phyloP scores from a whole-genome alignment of 148 eudicot genomes.

The Amaranthus hypochondriacus region DNA sequence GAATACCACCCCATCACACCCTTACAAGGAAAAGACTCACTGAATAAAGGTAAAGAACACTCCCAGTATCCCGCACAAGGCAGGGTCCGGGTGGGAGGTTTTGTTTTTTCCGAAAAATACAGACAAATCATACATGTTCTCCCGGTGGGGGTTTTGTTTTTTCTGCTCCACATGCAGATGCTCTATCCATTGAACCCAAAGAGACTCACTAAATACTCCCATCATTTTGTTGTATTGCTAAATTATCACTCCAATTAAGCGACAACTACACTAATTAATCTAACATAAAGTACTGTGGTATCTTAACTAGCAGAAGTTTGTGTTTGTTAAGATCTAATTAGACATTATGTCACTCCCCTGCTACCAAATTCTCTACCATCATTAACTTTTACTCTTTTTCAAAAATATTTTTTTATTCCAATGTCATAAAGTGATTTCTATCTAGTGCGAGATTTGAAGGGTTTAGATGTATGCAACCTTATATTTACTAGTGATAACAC shows the following conservation, averaged over 20 bases:
- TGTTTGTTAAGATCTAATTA: constrained; percentile 9
- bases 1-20: constrained; percentile 26
- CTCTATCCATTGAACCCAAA: too few species aligned
- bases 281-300: constrained; percentile 39
- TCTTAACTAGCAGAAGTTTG: constrained; percentile 25
- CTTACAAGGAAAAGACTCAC: constrained; percentile 43
- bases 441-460: constrained; percentile 10
- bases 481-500: neutral
- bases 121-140: too few species aligned
- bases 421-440: neutral
- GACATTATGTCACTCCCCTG: constrained; percentile 11
- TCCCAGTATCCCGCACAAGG: too few species aligned
- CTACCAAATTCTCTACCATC: too few species aligned
- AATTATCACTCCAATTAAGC: constrained; percentile 44
- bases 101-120: too few species aligned
- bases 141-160: too few species aligned
- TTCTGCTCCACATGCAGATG: too few species aligned
- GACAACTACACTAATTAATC: constrained; percentile 49
- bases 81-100: too few species aligned
- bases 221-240: constrained; percentile 22
- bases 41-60: constrained; percentile 9
- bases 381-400: neutral
- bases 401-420: neutral
- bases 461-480: neutral
- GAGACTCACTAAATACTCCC: neutral